Conservation (phyloP, 345 rosid species). For the Populus ilicifolia region DNA sequence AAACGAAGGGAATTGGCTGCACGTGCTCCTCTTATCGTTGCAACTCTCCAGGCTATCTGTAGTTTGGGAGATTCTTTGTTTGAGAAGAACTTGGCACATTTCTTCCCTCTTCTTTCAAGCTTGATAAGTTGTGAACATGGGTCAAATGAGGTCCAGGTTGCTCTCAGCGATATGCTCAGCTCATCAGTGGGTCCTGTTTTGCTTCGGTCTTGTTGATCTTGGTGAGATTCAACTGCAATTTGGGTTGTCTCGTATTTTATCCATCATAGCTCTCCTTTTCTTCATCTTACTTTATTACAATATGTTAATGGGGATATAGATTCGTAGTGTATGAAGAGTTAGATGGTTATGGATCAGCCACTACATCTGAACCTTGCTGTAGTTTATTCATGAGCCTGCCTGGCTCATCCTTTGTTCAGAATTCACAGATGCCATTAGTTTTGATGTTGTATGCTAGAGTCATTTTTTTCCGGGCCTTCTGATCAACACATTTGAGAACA, state of each 20-base stretch:
- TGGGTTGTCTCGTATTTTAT: slow-evolving; percentile 29
- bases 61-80: slow-evolving; percentile 69
- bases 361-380: slow-evolving; percentile 12
- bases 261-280: slow-evolving; percentile 5
- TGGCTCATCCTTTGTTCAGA: slow-evolving; percentile 20
- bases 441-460: slow-evolving; percentile 40
- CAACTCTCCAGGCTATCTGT: slow-evolving; percentile 75
- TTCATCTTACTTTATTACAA: neutral
- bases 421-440: slow-evolving; percentile 17
- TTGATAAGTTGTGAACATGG: slow-evolving; percentile 94
- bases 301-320: slow-evolving; percentile 26
- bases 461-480: neutral
- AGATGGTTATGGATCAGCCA: slow-evolving; percentile 24
- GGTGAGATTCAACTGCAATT: slow-evolving; percentile 18
- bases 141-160: slow-evolving; percentile 79
- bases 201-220: slow-evolving; percentile 60
- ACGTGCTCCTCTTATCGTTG: slow-evolving; percentile 73
- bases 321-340: slow-evolving; percentile 34
- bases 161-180: slow-evolving; percentile 85
- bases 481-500: neutral
- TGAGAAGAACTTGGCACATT: slow-evolving; percentile 56
- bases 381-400: slow-evolving; percentile 18
- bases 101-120: slow-evolving; percentile 76
- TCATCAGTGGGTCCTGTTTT: slow-evolving; percentile 76
- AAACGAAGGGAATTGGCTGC: slow-evolving; percentile 78